Evolutionary conservation across 257 asterid species (phyloP), one percentile per base, ranked within the genome.

Genomic region (Rehmannia glutinosa): DNA sequence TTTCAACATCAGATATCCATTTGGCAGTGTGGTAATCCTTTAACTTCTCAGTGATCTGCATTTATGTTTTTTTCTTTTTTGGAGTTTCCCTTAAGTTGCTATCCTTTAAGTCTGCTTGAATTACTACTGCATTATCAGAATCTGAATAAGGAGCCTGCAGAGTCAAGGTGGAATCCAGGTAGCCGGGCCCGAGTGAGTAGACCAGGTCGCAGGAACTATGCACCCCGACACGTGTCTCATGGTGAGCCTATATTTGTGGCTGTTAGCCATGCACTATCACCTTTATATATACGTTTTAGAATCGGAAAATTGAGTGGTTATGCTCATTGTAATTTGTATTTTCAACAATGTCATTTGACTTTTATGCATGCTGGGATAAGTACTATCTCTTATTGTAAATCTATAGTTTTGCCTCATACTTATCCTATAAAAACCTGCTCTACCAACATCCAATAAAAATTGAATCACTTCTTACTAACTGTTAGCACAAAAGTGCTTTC

Each of bases 81-180:
- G 35, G 12, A 24, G 25, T 20, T 58, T 39, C 36, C 13, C 49
- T 27, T 13, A 21, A 39, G 33, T 53, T 71, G 39, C 21, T 17
- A 16, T 57, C 43, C 51, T 20, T 27, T 56, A 64, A 53, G 53
- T n/a, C 35, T 39, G 46, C 10, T 45, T 60, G 13, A 60, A 41
- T 59, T 62, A 52, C 7, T 6, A 11, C 9, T 38, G 7, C 49
- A 9, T 71, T 51, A 64, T 74, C 87, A 87, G 91, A 80, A 68
- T 78, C 56, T 56, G 65, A 77, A 23, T 46, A 86, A 79, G 85
- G 89, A 87, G 62, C 58, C 85, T 15, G 52, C 73, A 6, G 95
- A 87, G 49, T 38, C 76, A 12, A 82, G 73, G 76, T 70, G 81
- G 85, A 84, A 80, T 72, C 69, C 86, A 13, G 82, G 77, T 50